Percentiles rank a stretch among this genome's conserved stretches.
Conservation (phyloP, 768 basidiomycete species). For the Rhizopogon salebrosus region DNA sequence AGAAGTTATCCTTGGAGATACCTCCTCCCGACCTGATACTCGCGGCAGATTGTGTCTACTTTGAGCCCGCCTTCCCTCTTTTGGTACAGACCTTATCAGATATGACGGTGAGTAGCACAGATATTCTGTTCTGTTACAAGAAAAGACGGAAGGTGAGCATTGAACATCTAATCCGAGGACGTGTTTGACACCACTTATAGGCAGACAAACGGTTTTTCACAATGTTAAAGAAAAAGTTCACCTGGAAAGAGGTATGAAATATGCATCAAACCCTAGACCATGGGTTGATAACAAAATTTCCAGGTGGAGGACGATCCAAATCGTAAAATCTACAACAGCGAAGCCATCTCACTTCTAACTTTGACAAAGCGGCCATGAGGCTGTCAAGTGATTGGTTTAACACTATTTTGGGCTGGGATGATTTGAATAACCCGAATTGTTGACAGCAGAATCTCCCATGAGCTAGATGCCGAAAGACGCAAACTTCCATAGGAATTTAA, state of each 20-base stretch:
- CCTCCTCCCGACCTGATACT: conserved; percentile 67
- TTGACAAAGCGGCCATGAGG: conserved; percentile 15
- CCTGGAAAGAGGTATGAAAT: conserved; percentile 55
- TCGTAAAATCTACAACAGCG: conserved; percentile 50
- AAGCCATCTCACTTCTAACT: conserved; percentile 60
- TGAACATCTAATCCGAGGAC: background rate
- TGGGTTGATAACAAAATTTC: background rate
- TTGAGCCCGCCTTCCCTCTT: conserved; percentile 87
- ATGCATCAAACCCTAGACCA: background rate
- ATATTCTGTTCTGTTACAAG: conserved; percentile 89
- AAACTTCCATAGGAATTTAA: background rate
- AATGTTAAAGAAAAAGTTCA: conserved; percentile 73
- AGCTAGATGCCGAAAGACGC: background rate
- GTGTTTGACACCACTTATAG: conserved; percentile 30
- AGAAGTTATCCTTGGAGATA: conserved; percentile 39
- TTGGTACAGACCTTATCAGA: conserved; percentile 75
- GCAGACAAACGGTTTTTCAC: conserved; percentile 86
- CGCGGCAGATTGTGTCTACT: conserved; percentile 94
- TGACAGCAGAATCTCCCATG: background rate
- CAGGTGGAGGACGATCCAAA: conserved; percentile 65
- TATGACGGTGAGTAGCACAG: conserved; percentile 49
- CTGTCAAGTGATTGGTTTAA: background rate
- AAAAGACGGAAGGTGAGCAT: conserved; percentile 78
- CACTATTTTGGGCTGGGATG: background rate
- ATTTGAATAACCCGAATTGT: background rate